Conservation (phyloP, 148 eudicot genomes). For the Diospyros kaki region DNA sequence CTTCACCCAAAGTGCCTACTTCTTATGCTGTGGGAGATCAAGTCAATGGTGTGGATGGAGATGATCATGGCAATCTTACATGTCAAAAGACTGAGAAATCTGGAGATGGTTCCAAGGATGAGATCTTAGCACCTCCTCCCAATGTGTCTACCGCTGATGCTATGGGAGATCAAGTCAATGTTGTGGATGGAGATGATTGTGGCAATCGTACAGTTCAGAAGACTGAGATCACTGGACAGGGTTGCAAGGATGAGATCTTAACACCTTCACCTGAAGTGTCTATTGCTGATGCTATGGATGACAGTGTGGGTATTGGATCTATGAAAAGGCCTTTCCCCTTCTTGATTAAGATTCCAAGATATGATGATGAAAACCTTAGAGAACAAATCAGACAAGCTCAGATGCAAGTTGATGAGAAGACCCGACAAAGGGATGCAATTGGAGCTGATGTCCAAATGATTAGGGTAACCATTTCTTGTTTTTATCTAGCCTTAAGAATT, state of each 20-base stretch:
- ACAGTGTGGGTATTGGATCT: slow-evolving; percentile 25
- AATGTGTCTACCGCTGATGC: slow-evolving; percentile 34
- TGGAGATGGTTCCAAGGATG: neutral
- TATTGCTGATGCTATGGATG: slow-evolving; percentile 30
- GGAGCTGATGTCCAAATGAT: slow-evolving; percentile 36
- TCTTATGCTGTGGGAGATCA: neutral
- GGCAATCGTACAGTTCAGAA: slow-evolving; percentile 18
- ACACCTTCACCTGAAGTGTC: slow-evolving; percentile 26
- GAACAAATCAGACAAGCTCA: slow-evolving; percentile 58
- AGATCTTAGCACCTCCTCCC: slow-evolving; percentile 1
- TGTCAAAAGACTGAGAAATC: neutral
- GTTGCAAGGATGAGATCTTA: too few species aligned
- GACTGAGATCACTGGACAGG: neutral
- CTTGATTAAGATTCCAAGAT: slow-evolving; percentile 69
- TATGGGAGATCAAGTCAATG: slow-evolving; percentile 19
- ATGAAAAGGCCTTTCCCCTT: slow-evolving; percentile 61
- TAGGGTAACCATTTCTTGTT: slow-evolving; percentile 39
- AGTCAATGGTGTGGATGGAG: slow-evolving; percentile 16
- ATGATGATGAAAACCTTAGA: slow-evolving; percentile 54
- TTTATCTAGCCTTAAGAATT: neutral
- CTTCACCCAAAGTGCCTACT: too few species aligned
- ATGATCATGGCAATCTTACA: slow-evolving; percentile 25
- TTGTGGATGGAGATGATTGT: slow-evolving; percentile 28
- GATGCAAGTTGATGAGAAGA: slow-evolving; percentile 51
- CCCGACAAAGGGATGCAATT: slow-evolving; percentile 55